Base-by-base conservation (phyloP, 768 basidiomycete genomes). In the Mycena pura region DNA sequence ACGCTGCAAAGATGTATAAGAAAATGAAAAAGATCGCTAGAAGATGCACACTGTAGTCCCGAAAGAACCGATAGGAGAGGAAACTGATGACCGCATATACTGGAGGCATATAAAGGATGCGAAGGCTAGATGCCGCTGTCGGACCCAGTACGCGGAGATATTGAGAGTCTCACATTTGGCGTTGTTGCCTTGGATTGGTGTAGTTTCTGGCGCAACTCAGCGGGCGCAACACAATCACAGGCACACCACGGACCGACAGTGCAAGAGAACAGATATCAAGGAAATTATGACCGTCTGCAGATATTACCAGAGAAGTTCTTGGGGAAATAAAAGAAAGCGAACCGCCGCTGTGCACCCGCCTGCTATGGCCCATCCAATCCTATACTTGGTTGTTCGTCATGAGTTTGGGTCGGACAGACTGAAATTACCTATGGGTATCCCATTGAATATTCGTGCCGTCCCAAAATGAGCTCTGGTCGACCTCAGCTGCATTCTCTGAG, bases 71-170 rank as follows among this genome's bases (percentile, higher is more conserved):
- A 68, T 92, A 96, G 25, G 91, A 91, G 67, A 92, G 84, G 78
- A 95, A 96, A 1, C 92, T 92, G 47, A 95, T 85, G 63, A 94
- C 76, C 25, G 88, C 89, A 72, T 91, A 94, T 40, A 94, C 80
- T 1, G 87, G 84, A 2, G 93, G 92, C 92, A 95, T 91, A 67
- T 92, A 92, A 63, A 94, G 69, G 44, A 94, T 86, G 58, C 92
- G 86, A n/a, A 93, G 67, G 58, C 90, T 92, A 68, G 14, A 43
- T 15, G 25, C 48, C 29, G 36, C 38, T n/a, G 8, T 28, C 65
- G 32, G 48, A 32, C 40, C 13, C 43, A 50, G 38, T 19, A 45
- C 29, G 46, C 36, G 31, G 43, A 24, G 46, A 39, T 40, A 45
- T 48, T 14, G 62, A 68, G 8, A 22, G 5, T 73, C 83, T 68